Percentiles rank a stretch among this genome's conserved stretches.
Conservation (phyloP, 331 rosid species). For the Dryas integrifolia region DNA sequence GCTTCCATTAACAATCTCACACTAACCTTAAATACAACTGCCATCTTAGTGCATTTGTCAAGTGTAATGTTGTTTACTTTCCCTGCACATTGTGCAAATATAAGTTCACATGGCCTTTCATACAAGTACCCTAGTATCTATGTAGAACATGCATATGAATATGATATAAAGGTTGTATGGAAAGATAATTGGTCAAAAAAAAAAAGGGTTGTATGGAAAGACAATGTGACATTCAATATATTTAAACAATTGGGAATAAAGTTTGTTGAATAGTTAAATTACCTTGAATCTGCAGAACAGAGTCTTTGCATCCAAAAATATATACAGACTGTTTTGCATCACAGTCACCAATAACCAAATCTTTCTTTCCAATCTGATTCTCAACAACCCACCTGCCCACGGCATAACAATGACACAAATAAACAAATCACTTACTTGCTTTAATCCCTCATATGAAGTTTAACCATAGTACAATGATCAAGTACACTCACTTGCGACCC, state of each 20-base stretch:
- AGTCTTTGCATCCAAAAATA: slow-evolving; percentile 92
- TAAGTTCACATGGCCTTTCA: slow-evolving; percentile 20
- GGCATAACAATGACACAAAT: slow-evolving; percentile 11
- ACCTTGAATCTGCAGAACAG: slow-evolving; percentile 93
- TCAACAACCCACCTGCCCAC: slow-evolving; percentile 89
- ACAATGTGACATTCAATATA: neutral
- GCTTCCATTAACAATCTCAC: slow-evolving; percentile 25
- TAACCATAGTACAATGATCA: slow-evolving; percentile 6
- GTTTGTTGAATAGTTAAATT: slow-evolving; percentile 16
- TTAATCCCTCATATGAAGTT: slow-evolving; percentile 19
- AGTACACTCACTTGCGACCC: slow-evolving; percentile 86
- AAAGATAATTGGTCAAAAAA: neutral
- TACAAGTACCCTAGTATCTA: neutral
- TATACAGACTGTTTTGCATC: slow-evolving; percentile 92
- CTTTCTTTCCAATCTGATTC: slow-evolving; percentile 85
- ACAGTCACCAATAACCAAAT: slow-evolving; percentile 78
- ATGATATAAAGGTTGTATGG: neutral
- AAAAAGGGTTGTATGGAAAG: neutral
- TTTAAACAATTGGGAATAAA: neutral
- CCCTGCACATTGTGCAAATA: slow-evolving; percentile 55
- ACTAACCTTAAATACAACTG: slow-evolving; percentile 79
- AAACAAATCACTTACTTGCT: slow-evolving; percentile 18
- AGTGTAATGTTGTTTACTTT: slow-evolving; percentile 94
- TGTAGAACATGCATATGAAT: neutral
- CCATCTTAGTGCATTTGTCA: slow-evolving; percentile 92